A percentile compares a stretch with the other conserved stretches of the same genome.
phyloP scores from a whole-genome alignment of 129 eudicot species.

The Escallonia rubra region DNA sequence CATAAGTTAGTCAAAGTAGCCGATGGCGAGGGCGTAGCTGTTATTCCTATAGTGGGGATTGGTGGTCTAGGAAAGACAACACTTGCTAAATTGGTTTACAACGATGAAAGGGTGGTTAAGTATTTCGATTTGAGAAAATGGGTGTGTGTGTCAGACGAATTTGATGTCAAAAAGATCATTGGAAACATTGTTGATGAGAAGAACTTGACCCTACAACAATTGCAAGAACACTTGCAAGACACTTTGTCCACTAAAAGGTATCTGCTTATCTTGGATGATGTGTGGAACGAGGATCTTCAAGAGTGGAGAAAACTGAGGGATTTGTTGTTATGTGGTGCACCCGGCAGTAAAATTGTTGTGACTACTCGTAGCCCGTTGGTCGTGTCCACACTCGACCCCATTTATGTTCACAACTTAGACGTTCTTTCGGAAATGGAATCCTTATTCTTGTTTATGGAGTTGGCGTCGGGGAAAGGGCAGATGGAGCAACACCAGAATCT shows the following conservation, averaged over 20 bases:
- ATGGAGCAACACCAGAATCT: neutral
- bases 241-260: neutral
- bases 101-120: neutral
- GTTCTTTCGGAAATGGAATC: neutral
- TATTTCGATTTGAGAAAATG: slow-evolving; percentile 8
- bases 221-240: neutral
- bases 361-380: neutral
- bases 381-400: neutral
- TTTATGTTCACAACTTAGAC: neutral
- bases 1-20: neutral
- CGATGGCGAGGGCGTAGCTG: neutral
- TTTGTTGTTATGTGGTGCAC: neutral
- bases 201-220: neutral
- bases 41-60: slow-evolving; percentile 11
- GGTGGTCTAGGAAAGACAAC: slow-evolving; percentile 23
- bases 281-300: slow-evolving; percentile 7
- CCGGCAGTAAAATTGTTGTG: neutral
- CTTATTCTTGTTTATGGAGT: slow-evolving; percentile 6
- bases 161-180: neutral
- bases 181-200: neutral
- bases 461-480: too few relatives aligned
- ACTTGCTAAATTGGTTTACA: slow-evolving; percentile 12
- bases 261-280: slow-evolving; percentile 22
- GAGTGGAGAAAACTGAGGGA: slow-evolving; percentile 7
- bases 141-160: slow-evolving; percentile 13